Evolutionary conservation across 2,329 filamentous ascomycete species (phyloP).

Genomic region (Aquanectria penicillioides): DNA sequence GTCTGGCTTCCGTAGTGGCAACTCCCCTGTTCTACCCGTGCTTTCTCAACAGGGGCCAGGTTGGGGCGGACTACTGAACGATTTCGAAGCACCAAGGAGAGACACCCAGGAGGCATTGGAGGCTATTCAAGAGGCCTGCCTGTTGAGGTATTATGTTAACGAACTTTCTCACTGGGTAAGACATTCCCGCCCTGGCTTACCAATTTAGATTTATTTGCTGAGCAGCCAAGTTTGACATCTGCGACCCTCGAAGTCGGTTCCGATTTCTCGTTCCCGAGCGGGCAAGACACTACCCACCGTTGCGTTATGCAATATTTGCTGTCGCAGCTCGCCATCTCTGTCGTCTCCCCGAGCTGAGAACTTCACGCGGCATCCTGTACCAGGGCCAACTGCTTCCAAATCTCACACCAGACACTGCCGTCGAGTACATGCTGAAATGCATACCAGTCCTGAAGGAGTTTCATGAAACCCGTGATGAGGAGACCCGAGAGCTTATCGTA

Average conservation of each 20-base stretch:
- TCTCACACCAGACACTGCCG: slow-evolving; percentile 17
- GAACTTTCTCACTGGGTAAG: slow-evolving; percentile 32
- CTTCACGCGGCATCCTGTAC: slow-evolving; percentile 13
- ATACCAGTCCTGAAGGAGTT: slow-evolving; percentile 32
- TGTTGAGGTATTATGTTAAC: slow-evolving; percentile 33
- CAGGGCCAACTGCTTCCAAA: slow-evolving; percentile 23
- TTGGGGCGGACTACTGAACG: slow-evolving; percentile 17
- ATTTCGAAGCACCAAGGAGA: slow-evolving; percentile 12
- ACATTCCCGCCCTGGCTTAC: fast-evolving
- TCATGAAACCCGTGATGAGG: slow-evolving; percentile 26
- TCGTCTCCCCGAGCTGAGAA: slow-evolving; percentile 21
- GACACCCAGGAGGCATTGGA: not conserved
- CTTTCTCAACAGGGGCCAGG: slow-evolving; percentile 23
- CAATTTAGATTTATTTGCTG: too few relatives aligned
- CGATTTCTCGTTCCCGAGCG: slow-evolving; percentile 30
- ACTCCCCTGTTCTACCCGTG: not conserved
- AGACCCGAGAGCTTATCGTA: slow-evolving; percentile 27
- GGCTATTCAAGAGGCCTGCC: slow-evolving; percentile 30
- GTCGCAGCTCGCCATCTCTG: slow-evolving; percentile 29
- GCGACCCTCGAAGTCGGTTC: slow-evolving; percentile 24
- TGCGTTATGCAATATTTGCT: slow-evolving; percentile 29
- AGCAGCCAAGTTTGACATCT: slow-evolving; percentile 28
- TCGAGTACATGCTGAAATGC: slow-evolving; percentile 38
- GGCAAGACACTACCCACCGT: slow-evolving; percentile 25
- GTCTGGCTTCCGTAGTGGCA: not conserved